Conservation (phyloP, 169 alveolate genomes). For the Cryptosporidium sp. region DNA sequence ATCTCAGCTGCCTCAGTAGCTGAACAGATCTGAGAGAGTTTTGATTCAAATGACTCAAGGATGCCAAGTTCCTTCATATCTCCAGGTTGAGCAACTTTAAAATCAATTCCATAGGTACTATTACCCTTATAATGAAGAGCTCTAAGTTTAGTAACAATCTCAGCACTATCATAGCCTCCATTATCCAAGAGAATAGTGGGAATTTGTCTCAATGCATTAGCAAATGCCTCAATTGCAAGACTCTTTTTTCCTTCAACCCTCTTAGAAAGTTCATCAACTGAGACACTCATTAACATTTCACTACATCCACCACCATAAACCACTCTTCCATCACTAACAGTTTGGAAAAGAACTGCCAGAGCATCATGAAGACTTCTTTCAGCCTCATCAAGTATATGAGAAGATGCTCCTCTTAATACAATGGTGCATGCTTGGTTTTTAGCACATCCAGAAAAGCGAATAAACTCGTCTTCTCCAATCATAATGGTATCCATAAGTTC, state of each 20-base stretch:
- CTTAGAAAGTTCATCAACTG: slow-evolving; percentile 94
- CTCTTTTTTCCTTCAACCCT: slow-evolving; percentile 95
- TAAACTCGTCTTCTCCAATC: slow-evolving; percentile 98
- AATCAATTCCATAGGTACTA: slow-evolving; percentile 92
- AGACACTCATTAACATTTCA: slow-evolving; percentile 98
- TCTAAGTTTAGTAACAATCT: slow-evolving; percentile 94
- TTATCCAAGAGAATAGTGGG: slow-evolving; percentile 98
- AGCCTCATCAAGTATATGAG: slow-evolving; percentile 99
- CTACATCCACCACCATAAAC: slow-evolving; percentile 99
- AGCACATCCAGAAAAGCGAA: slow-evolving; percentile 96
- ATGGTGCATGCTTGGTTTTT: slow-evolving; percentile 97
- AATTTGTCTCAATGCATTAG: slow-evolving; percentile 95
- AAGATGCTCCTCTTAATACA: slow-evolving; percentile 98
- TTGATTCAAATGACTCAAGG: slow-evolving; percentile 96
- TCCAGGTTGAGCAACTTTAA: slow-evolving; percentile 92
- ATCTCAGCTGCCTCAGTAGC: slow-evolving; percentile 99
- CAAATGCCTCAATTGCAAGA: slow-evolving; percentile 97
- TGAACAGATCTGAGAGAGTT: slow-evolving; percentile 95
- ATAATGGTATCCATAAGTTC: slow-evolving; percentile 95
- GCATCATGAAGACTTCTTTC: slow-evolving; percentile 99
- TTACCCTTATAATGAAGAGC: slow-evolving; percentile 95
- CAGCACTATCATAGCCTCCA: slow-evolving; percentile 98
- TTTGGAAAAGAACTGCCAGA: slow-evolving; percentile 96
- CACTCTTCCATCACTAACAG: slow-evolving; percentile 91
- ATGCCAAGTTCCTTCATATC: slow-evolving; percentile 95